Evolutionary conservation across 352 stramenopile genomes (phyloP), one percentile per base, ranked within the genome.

Genomic region (Pythium rhizo-oryzae): DNA sequence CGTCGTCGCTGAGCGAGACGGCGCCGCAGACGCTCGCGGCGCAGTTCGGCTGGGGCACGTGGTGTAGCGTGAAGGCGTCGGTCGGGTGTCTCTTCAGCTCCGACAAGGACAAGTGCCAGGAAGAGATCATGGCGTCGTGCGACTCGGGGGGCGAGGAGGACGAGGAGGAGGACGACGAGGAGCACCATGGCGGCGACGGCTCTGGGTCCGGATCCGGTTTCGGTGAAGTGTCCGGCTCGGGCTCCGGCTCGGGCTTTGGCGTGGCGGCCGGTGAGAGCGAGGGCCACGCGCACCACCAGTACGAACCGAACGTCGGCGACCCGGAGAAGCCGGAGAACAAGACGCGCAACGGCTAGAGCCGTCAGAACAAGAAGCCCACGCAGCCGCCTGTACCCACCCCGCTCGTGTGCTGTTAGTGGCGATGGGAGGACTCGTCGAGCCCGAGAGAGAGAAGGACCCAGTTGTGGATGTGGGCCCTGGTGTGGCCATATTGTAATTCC

Each of bases 91-190:
- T 77, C 19, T 77, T 79, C 53, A 77, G 66, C 25, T 63, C 52
- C 7, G 62, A 81, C 55, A 71, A 63, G 28, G 67, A 70, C 11
- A 60, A 64, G 46, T 81, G 74, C 53, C 71, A 75, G 50, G 51
- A 77, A 46, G 60, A 79, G n/a, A 58, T 78, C 53, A 50, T 50
- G 33, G 51, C 54, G 2, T 59, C 61, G 52, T 71, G 65, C 25
- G 57, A 72, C 33, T 50, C 62, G 0, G 54, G 69, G 13, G 35
- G 52, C 4, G 44, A 54, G 6, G 37, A 52, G 47, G 43, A 33
- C 30, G 24, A 54, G 6, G 37, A 52, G 47, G 43, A 33, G 24
- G 24, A 39, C 65, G 21, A 51, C 37, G 60, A 15, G 47, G 46
- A 25, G 28, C 28, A 33, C 53, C 37, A 25, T 16, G 19, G 46